Percentiles rank a stretch among this genome's conserved stretches.
phyloP scores from a whole-genome alignment of 768 basidiomycete genomes.

The Trametes sanguinea region DNA sequence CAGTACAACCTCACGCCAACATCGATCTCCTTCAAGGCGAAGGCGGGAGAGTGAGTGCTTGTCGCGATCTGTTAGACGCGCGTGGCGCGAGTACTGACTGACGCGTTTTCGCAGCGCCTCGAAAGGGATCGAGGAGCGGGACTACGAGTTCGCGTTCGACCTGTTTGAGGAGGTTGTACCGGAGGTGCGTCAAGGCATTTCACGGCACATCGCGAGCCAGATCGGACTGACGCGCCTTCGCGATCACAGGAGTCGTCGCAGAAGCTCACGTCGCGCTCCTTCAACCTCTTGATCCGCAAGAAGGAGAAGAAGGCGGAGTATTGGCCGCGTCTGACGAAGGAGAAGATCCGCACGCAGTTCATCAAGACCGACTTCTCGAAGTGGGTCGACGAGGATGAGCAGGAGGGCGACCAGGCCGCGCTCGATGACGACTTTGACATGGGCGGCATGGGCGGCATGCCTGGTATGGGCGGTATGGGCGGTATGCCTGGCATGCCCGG shows the following conservation, averaged over 20 bases:
- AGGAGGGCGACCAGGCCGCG: conserved; percentile 59
- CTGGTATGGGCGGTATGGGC: conserved; percentile 33
- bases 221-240: background rate
- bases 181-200: conserved; percentile 53
- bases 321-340: conserved; percentile 93
- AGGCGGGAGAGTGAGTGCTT: conserved; percentile 57
- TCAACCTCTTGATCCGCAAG: conserved; percentile 76
- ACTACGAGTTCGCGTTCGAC: conserved; percentile 76
- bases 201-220: background rate
- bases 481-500: conserved; percentile 46
- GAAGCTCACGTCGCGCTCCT: conserved; percentile 64
- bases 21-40: conserved; percentile 64
- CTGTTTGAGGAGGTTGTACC: conserved; percentile 75
- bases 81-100: conserved; percentile 12
- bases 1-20: conserved; percentile 60
- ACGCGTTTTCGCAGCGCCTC: conserved; percentile 33
- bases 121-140: conserved; percentile 51
- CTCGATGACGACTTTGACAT: conserved; percentile 46
- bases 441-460: conserved; percentile 43
- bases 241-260: conserved; percentile 54
- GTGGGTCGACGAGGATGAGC: conserved; percentile 98
- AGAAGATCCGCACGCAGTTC: conserved; percentile 75
- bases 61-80: background rate
- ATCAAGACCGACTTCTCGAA: conserved; percentile 95
- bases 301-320: conserved; percentile 74